These are phyloP conservation scores for Apiospora arundinis DNA, from an alignment of 2,329 filamentous ascomycete species.

Conservation along the genomic window DNA sequence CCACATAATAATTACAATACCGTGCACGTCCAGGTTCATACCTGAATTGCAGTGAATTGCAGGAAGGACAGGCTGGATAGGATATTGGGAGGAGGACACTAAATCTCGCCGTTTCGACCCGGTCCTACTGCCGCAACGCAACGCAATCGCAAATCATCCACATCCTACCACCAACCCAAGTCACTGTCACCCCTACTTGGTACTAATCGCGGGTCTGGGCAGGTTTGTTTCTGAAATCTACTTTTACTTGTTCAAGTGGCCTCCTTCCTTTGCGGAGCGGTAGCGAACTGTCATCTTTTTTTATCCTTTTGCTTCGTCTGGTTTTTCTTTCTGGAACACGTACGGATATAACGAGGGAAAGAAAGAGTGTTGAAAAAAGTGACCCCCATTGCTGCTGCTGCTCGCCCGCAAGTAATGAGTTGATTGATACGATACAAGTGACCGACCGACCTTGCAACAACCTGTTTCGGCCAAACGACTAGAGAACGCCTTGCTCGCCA, in stretches of 20 bases:
- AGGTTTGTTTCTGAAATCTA: slow-evolving; percentile 13
- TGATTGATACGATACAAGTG: background rate
- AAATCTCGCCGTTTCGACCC: slow-evolving; percentile 13
- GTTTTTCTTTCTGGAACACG: background rate
- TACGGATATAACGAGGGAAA: slow-evolving; percentile 7
- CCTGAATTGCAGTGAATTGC: slow-evolving; percentile 1
- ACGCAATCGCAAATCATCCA: slow-evolving; percentile 18
- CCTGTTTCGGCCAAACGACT: slow-evolving; percentile 15
- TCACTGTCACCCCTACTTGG: slow-evolving; percentile 14
- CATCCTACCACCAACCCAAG: slow-evolving; percentile 8
- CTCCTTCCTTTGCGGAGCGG: background rate
- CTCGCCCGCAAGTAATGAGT: background rate
- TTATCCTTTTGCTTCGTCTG: slow-evolving; percentile 12
- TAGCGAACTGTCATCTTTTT: slow-evolving; percentile 7
- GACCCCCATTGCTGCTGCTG: too few species aligned
- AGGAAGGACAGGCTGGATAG: background rate
- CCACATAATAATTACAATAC: background rate
- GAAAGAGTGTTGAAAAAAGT: background rate
- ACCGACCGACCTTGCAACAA: background rate
- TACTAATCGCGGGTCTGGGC: slow-evolving; percentile 4
- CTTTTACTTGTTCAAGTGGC: slow-evolving; percentile 10
- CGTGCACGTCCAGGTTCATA: slow-evolving; percentile 11
- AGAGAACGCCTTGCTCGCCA: slow-evolving; percentile 16
- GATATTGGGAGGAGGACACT: slow-evolving; percentile 19
- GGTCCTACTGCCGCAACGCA: slow-evolving; percentile 6